phyloP scores from a whole-genome alignment of 106 monocot genomes.

The Chionographis japonica region DNA sequence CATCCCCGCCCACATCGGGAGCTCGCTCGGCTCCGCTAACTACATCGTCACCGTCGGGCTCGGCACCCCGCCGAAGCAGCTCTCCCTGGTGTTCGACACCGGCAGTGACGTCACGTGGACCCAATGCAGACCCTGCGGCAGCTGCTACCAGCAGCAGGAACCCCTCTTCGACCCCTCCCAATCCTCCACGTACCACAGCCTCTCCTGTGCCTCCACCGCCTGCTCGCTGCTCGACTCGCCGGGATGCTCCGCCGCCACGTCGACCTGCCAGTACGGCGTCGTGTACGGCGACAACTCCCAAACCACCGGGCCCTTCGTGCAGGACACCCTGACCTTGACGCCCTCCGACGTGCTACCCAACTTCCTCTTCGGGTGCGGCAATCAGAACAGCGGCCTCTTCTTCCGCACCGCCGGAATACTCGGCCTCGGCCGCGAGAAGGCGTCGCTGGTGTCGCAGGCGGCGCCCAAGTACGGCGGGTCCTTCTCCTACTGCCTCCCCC shows the following conservation, averaged over 20 bases:
- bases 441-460: constrained; percentile 31
- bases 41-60: constrained; percentile 2
- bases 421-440: constrained; percentile 30
- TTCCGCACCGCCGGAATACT: constrained; percentile 23
- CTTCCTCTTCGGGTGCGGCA: constrained; percentile 47
- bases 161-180: constrained; percentile 28
- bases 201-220: constrained; percentile 14
- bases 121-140: constrained; percentile 33
- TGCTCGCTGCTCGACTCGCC: constrained; percentile 5
- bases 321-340: constrained; percentile 22
- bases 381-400: constrained; percentile 24
- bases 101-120: constrained; percentile 11
- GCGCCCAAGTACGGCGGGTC: constrained; percentile 19
- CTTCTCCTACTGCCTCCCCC: constrained; percentile 54
- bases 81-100: constrained; percentile 9
- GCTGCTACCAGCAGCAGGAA: constrained; percentile 20
- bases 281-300: constrained; percentile 20
- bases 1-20: neutral
- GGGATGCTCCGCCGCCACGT: neutral
- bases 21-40: neutral
- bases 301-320: constrained; percentile 6
- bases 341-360: constrained; percentile 8
- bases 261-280: constrained; percentile 15
- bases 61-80: neutral
- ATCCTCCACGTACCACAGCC: constrained; percentile 22